These are phyloP conservation scores for Elsinoe arachidis DNA, from an alignment of 2,329 filamentous ascomycete genomes.

Conservation along the genomic window DNA sequence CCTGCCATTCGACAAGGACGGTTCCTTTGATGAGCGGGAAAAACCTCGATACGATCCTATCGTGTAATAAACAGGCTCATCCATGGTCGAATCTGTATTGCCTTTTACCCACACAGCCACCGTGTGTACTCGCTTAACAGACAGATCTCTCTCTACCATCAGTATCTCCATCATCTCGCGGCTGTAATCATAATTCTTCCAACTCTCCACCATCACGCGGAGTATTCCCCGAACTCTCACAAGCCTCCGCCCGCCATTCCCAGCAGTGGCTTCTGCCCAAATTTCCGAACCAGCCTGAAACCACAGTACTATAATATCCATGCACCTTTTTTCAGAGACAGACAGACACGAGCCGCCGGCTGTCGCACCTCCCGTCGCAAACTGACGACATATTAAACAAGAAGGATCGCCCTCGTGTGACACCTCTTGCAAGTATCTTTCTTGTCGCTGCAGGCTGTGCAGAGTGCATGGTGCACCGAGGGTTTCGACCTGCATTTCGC, in stretches of 20 bases:
- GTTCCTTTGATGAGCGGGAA: conserved; percentile 9
- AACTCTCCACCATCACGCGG: background rate
- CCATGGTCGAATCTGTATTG: background rate
- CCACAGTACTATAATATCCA: background rate
- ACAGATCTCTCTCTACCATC: background rate
- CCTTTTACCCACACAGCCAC: no score
- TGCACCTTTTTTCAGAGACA: background rate
- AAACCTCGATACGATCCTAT: background rate
- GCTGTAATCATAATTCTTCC: background rate
- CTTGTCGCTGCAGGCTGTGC: background rate
- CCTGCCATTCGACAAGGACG: background rate
- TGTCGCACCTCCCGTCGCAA: conserved; percentile 1
- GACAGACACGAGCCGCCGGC: background rate
- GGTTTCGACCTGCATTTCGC: background rate
- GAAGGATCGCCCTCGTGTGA: conserved; percentile 5
- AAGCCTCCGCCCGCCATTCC: background rate
- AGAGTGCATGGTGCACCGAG: background rate
- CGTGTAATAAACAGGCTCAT: background rate
- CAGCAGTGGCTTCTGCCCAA: background rate
- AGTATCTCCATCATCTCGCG: background rate
- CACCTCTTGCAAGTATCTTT: background rate
- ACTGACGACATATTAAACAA: conserved; percentile 1
- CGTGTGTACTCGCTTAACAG: no score
- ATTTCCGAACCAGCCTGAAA: conserved; percentile 9
- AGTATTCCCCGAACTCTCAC: background rate